A percentile compares a stretch with the other conserved stretches of the same genome.
phyloP scores from a whole-genome alignment of 1,139 yeast species.

The Sugiyamaella neomexicana region DNA sequence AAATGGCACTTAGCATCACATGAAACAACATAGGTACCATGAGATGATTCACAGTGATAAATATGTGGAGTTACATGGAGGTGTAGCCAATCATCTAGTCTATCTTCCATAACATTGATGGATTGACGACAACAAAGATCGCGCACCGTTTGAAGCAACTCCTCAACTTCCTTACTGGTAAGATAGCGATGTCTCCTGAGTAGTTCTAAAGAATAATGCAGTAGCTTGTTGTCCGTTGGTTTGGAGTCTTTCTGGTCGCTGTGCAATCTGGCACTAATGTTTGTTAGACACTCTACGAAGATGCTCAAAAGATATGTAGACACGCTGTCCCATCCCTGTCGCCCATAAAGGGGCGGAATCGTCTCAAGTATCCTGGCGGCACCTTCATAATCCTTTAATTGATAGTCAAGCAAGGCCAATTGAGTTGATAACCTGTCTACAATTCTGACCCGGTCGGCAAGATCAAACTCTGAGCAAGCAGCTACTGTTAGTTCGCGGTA shows the following conservation, averaged over 20 bases:
- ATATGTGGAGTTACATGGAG: constrained; percentile 28
- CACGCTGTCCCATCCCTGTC: constrained; percentile 73
- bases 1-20: constrained; percentile 5
- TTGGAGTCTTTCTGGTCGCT: constrained; percentile 23
- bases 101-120: constrained; percentile 15
- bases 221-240: constrained; percentile 15
- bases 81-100: constrained; percentile 27
- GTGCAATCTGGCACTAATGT: constrained; percentile 37
- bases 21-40: constrained; percentile 12
- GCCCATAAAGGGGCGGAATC: constrained; percentile 65
- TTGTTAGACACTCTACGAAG: constrained; percentile 67
- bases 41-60: constrained; percentile 6
- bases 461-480: constrained; percentile 50
- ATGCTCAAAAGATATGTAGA: constrained; percentile 64
- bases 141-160: constrained; percentile 27
- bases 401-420: constrained; percentile 68
- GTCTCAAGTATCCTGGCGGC: constrained; percentile 65
- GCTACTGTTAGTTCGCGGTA: constrained; percentile 47
- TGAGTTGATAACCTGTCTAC: constrained; percentile 71
- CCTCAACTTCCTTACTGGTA: constrained; percentile 22
- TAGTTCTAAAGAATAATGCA: constrained; percentile 37
- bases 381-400: constrained; percentile 54
- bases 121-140: constrained; percentile 20
- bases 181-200: constrained; percentile 33
- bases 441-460: constrained; percentile 56